Percentiles rank a stretch among this genome's conserved stretches.
Evolutionary conservation across 2,329 filamentous ascomycete genomes (phyloP).

Genomic region (Berkeleyomyces basicola): DNA sequence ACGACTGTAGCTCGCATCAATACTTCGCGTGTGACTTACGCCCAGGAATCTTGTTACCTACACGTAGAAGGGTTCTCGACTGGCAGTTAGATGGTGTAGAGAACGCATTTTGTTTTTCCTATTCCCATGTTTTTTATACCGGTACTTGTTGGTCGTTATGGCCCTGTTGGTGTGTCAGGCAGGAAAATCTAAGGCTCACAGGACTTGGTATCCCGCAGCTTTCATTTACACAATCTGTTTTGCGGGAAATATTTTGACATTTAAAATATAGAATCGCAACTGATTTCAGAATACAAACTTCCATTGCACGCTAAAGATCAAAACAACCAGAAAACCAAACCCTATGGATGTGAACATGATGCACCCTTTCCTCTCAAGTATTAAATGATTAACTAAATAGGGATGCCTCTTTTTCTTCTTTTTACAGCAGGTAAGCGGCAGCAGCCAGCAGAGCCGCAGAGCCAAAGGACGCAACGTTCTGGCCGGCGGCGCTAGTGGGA

Average conservation of each 20-base stretch:
- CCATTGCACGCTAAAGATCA: background rate
- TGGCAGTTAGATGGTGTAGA: conserved; percentile 1
- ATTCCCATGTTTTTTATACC: background rate
- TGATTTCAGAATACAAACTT: background rate
- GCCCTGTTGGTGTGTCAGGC: background rate
- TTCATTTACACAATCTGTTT: background rate
- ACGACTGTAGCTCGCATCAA: conserved; percentile 32
- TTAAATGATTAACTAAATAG: background rate
- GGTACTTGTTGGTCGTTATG: background rate
- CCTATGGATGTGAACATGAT: background rate
- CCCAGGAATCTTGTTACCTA: conserved; percentile 8
- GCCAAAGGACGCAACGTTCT: conserved; percentile 5
- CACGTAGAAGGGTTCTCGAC: conserved; percentile 11
- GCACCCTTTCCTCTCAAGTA: background rate
- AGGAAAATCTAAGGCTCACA: conserved; percentile 1
- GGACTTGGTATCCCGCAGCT: background rate
- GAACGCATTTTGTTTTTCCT: background rate
- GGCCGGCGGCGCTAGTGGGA: conserved; percentile 6
- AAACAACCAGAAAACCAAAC: background rate
- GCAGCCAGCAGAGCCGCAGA: conserved; percentile 12
- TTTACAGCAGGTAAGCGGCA: conserved; percentile 11
- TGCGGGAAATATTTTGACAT: background rate
- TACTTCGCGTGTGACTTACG: background rate
- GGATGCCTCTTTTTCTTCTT: background rate
- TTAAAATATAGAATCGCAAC: background rate